Base-by-base conservation (phyloP, 345 rosid genomes). In the Balakata baccata region DNA sequence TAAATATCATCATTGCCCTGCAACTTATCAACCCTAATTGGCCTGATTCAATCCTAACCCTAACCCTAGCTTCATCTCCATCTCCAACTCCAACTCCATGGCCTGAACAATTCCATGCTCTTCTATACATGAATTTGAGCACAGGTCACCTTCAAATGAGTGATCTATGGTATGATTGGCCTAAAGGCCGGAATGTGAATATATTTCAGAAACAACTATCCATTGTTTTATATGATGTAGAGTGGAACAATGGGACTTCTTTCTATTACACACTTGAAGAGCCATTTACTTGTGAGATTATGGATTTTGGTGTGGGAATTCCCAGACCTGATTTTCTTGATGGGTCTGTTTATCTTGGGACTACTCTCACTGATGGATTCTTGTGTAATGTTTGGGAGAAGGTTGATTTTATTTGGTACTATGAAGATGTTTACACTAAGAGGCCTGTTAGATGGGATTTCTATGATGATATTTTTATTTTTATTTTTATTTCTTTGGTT, bases 311-410 rank as follows among this genome's bases (percentile, higher is more conserved):
- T 7, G 79, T 81, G 5, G 84, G 86, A 4, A 79, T 84, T 68
- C 84, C 82, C 3, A 76, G 77, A 68, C 84, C 83, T n/a, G 84
- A 84, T 74, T 84, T 81, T 79, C 86, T 81, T 20, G 77, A 78
- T 7, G 81, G 68, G 38, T 79, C 86, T 8, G 11, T 46, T 38
- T 84, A 81, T 69, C 52, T 84, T 2, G 86, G 84, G 29, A 81
- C 83, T 11, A 18, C 25, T 34, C 50, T 68, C 11, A 59, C 74
- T 14, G 86, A 84, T 74, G 86, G 86, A 13, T 79, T 78, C 51
- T 54, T 84, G 72, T 79, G 84, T 49, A 71, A 81, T 65, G 79
- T 65, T 20, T 84, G 86, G 84, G 84, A 84, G 82, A 84, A 81
- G 66, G 75, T 74, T 11, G 84, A 84, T 59, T 76, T 77, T n/a